Percentiles rank a stretch among this genome's conserved stretches.
Evolutionary conservation across 2,329 filamentous ascomycete genomes (phyloP).

Genomic region (Stenocarpella maydis): DNA sequence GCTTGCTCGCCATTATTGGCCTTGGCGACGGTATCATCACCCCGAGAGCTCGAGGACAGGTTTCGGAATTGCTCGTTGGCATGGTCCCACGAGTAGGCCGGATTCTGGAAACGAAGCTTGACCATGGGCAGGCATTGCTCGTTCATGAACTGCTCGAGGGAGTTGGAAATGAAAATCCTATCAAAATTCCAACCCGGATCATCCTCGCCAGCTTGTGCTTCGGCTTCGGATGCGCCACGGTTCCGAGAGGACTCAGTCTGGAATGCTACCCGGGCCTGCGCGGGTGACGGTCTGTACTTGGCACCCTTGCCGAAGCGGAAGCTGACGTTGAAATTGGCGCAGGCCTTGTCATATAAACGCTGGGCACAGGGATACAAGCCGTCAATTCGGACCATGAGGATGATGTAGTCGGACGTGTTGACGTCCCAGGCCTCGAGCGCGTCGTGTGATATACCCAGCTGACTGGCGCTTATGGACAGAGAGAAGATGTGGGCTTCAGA

Average conservation of each 20-base stretch:
- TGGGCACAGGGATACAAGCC: slow-evolving; percentile 69
- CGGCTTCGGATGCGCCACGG: background rate
- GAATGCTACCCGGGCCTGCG: slow-evolving; percentile 49
- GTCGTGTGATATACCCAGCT: slow-evolving; percentile 77
- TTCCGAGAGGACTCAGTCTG: slow-evolving; percentile 15
- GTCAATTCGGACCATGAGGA: slow-evolving; percentile 74
- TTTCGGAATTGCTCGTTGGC: slow-evolving; percentile 58
- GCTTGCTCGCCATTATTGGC: background rate
- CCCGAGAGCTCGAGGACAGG: slow-evolving; percentile 27
- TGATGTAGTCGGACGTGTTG: slow-evolving; percentile 70
- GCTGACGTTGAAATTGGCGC: slow-evolving; percentile 49
- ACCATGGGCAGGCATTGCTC: slow-evolving; percentile 70
- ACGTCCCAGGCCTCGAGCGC: slow-evolving; percentile 82
- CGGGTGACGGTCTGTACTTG: slow-evolving; percentile 73
- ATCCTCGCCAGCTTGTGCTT: background rate
- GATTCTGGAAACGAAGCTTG: slow-evolving; percentile 58
- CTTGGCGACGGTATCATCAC: background rate
- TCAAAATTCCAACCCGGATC: slow-evolving; percentile 48
- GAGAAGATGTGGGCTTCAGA: slow-evolving; percentile 62
- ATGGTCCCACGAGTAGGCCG: slow-evolving; percentile 65
- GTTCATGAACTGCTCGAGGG: slow-evolving; percentile 74
- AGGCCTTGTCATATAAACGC: slow-evolving; percentile 54
- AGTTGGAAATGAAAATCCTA: slow-evolving; percentile 74
- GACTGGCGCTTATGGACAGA: slow-evolving; percentile 73
- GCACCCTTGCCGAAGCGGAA: slow-evolving; percentile 76